Conservation (phyloP, 2,329 filamentous ascomycete genomes). For the Aspergillus phoenicis region DNA sequence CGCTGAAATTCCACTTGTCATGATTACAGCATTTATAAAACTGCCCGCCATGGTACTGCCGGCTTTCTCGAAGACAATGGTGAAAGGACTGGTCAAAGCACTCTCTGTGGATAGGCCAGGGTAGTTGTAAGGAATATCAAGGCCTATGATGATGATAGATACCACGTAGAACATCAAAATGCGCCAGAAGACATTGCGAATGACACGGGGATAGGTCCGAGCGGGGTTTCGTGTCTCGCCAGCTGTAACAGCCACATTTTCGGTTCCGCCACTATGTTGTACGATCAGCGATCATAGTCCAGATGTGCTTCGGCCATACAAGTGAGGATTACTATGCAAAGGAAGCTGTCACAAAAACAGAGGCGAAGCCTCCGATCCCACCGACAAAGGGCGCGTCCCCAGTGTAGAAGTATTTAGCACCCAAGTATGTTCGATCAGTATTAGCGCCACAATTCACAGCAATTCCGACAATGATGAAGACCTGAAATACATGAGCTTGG, state of each 20-base stretch:
- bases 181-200: slow-evolving; percentile 68
- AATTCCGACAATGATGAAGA: slow-evolving; percentile 67
- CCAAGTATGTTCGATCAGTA: slow-evolving; percentile 56
- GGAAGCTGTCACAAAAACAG: slow-evolving; percentile 63
- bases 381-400: slow-evolving; percentile 66
- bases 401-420: slow-evolving; percentile 60
- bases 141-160: slow-evolving; percentile 58
- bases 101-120: slow-evolving; percentile 47
- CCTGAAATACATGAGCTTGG: slow-evolving; percentile 41
- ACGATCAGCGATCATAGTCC: too few species aligned
- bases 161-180: slow-evolving; percentile 59
- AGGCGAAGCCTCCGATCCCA: slow-evolving; percentile 67
- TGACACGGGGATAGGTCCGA: slow-evolving; percentile 62
- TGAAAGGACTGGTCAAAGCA: slow-evolving; percentile 58
- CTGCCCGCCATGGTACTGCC: slow-evolving; percentile 58
- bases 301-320: too few species aligned
- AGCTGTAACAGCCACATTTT: slow-evolving; percentile 67
- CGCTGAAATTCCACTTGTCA: slow-evolving; percentile 62
- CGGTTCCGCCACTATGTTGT: slow-evolving; percentile 55
- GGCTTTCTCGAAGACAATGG: slow-evolving; percentile 62
- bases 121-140: slow-evolving; percentile 62
- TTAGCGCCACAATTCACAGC: slow-evolving; percentile 63
- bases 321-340: slow-evolving; percentile 57
- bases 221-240: slow-evolving; percentile 67
- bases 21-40: slow-evolving; percentile 64